Evolutionary conservation across 371 early-diverging fungal species (phyloP).

Genomic region (Mortierella sp.): DNA sequence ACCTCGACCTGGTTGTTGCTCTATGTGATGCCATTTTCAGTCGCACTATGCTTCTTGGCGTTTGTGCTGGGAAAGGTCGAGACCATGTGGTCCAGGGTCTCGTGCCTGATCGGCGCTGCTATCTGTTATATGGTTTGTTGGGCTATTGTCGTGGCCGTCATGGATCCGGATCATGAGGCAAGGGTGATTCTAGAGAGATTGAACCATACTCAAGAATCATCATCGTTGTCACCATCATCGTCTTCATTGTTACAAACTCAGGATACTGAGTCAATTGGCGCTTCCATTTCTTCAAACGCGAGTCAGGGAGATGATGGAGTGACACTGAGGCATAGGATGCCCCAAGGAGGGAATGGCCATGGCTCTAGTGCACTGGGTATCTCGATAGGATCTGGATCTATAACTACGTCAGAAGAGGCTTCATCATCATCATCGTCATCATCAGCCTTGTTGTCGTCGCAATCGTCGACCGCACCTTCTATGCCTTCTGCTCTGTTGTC

Average conservation of each 20-base stretch:
- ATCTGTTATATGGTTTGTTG: constrained; percentile 48
- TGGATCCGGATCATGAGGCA: constrained; percentile 45
- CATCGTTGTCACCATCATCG: constrained; percentile 14
- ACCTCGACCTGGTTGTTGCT: constrained; percentile 44
- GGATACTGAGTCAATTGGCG: background rate
- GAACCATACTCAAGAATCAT: constrained; percentile 11
- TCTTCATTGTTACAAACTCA: background rate
- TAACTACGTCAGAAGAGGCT: no score
- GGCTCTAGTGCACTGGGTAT: no score
- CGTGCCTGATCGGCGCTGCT: constrained; percentile 41
- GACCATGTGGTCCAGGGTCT: constrained; percentile 48
- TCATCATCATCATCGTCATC: no score
- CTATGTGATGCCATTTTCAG: constrained; percentile 32
- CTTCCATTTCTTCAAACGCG: background rate
- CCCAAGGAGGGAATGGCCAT: no score
- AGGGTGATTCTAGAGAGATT: constrained; percentile 20
- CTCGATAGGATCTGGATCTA: no score
- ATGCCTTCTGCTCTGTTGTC: no score
- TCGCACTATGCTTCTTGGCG: constrained; percentile 27
- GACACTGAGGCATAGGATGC: no score
- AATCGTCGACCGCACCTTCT: background rate
- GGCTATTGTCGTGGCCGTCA: constrained; percentile 35
- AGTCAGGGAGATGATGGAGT: no score
- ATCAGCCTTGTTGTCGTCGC: background rate
- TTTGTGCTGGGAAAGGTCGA: constrained; percentile 44